Evolutionary conservation across 2,329 filamentous ascomycete species (phyloP).

Genomic region (Neurospora crassa): DNA sequence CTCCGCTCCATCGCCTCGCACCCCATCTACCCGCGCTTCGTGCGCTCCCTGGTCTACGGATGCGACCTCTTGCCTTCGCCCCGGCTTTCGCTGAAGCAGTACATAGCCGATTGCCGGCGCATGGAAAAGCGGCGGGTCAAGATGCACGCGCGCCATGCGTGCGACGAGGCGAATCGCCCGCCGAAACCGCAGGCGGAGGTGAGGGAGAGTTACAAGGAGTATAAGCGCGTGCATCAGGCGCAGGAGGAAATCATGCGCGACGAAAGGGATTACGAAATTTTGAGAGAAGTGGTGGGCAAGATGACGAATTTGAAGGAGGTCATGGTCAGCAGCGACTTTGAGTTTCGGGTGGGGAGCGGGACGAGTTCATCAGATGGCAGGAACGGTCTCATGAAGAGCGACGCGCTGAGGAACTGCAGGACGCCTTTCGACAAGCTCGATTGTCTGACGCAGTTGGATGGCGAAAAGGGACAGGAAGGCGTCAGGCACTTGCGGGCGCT

Average conservation of each 20-base stretch:
- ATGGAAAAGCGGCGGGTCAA: background rate
- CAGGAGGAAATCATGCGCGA: background rate
- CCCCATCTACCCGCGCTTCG: slow-evolving; percentile 1
- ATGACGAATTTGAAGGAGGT: background rate
- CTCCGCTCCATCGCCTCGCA: background rate
- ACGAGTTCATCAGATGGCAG: background rate
- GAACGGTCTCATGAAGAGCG: background rate
- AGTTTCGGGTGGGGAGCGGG: background rate
- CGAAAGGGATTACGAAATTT: background rate
- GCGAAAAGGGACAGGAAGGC: background rate
- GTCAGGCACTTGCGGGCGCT: background rate
- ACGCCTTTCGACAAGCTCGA: background rate
- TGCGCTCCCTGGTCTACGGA: background rate
- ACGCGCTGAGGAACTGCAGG: background rate
- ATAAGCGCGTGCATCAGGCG: background rate
- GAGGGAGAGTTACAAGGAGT: background rate
- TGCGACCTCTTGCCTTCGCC: background rate
- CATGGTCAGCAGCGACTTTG: background rate
- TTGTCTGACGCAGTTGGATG: background rate
- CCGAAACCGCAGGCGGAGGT: background rate
- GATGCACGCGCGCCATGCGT: background rate
- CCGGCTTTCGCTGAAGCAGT: background rate
- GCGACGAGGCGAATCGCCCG: background rate
- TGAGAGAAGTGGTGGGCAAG: background rate
- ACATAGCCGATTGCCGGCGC: background rate